phyloP scores from a whole-genome alignment of 2,329 filamentous ascomycete genomes.

The Hymenoscyphus repandus region DNA sequence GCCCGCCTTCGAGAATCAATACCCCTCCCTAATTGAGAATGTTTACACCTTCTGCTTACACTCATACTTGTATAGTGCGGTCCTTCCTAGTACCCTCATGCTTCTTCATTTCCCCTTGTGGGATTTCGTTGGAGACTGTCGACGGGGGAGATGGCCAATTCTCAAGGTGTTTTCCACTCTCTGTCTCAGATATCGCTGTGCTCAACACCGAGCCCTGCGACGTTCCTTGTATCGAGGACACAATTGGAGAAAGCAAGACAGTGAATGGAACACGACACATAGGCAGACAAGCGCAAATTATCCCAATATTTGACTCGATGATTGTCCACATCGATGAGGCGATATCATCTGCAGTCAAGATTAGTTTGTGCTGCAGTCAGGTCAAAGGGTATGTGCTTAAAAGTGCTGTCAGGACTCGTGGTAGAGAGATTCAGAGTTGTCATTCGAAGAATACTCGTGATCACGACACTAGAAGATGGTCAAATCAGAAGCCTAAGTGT shows the following conservation, averaged over 20 bases:
- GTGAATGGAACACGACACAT: conserved; percentile 32
- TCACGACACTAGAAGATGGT: background rate
- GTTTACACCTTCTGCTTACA: too few relatives aligned
- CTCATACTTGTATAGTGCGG: too few relatives aligned
- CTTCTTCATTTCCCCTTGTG: too few relatives aligned
- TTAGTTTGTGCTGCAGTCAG: background rate
- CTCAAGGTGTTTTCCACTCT: too few relatives aligned
- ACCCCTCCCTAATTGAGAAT: too few relatives aligned
- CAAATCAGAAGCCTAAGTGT: background rate
- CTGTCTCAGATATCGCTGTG: too few relatives aligned
- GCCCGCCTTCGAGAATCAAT: too few relatives aligned
- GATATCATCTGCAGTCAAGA: background rate
- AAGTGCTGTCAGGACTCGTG: background rate
- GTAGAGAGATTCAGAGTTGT: background rate
- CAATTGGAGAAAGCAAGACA: conserved; percentile 17
- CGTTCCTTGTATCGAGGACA: conserved; percentile 11
- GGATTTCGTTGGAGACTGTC: too few relatives aligned
- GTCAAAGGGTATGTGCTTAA: background rate
- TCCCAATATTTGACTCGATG: conserved; percentile 33
- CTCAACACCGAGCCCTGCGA: background rate
- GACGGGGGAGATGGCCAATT: too few relatives aligned
- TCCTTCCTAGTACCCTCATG: too few relatives aligned
- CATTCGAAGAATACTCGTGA: background rate
- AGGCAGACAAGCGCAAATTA: conserved; percentile 37
- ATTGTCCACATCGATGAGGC: conserved; percentile 34